These are phyloP conservation scores for Leavenworthia alabamica DNA, from an alignment of 345 rosid genomes.

Conservation along the genomic window DNA sequence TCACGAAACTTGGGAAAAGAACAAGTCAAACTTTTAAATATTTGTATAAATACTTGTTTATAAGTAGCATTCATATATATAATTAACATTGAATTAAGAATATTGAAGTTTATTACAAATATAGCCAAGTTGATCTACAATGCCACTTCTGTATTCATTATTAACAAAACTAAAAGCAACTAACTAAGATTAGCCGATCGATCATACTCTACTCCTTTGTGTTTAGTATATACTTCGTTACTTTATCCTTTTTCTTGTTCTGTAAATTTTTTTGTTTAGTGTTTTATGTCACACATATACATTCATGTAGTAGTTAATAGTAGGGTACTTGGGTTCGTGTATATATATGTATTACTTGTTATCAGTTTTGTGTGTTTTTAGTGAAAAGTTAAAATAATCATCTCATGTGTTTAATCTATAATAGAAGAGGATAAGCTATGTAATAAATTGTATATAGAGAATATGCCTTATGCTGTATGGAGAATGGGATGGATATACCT, in stretches of 20 bases:
- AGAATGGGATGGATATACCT: slow-evolving; percentile 21
- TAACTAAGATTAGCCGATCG: not conserved
- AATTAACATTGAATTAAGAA: not conserved
- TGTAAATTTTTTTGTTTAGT: not conserved
- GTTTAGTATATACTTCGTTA: not conserved
- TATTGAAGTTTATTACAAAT: not conserved
- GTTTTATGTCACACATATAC: not conserved
- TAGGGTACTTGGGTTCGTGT: not conserved
- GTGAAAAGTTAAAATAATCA: not conserved
- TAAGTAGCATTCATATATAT: not conserved
- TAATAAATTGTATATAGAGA: not conserved
- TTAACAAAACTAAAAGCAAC: not conserved
- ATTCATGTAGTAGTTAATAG: not conserved
- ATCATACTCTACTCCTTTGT: not conserved
- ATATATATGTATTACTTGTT: too few species aligned
- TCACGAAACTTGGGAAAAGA: slow-evolving; percentile 18
- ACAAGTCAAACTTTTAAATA: slow-evolving; percentile 20
- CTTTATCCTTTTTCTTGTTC: not conserved
- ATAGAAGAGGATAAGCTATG: not conserved
- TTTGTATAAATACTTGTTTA: not conserved
- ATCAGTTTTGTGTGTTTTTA: not conserved
- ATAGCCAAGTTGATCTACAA: slow-evolving; percentile 9
- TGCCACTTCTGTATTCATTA: not conserved
- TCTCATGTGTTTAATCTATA: not conserved
- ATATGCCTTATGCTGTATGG: slow-evolving; percentile 6